These are phyloP conservation scores for Ogataea wickerhamii DNA, from an alignment of 805 yeast species.

Conservation along the genomic window DNA sequence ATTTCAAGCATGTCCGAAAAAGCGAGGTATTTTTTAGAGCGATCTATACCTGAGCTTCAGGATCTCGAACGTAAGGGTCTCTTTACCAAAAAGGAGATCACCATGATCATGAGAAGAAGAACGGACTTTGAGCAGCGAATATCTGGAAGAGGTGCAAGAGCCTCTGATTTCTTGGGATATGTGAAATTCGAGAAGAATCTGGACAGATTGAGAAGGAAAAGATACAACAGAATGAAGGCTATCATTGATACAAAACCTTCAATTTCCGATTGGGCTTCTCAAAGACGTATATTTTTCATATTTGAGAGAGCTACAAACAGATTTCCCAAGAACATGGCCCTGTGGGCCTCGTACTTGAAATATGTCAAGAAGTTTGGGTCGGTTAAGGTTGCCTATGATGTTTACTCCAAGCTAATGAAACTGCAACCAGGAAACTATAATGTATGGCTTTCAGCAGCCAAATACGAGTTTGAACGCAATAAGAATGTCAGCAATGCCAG, in stretches of 20 bases:
- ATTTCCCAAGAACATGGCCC: conserved; percentile 68
- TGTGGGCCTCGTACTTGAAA: conserved; percentile 77
- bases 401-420: conserved; percentile 73
- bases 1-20: conserved; percentile 37
- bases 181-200: conserved; percentile 76
- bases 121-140: conserved; percentile 94
- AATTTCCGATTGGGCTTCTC: conserved; percentile 83
- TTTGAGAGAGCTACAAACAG: conserved; percentile 78
- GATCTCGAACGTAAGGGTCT: conserved; percentile 79
- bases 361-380: conserved; percentile 67
- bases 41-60: conserved; percentile 86
- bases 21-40: conserved; percentile 53
- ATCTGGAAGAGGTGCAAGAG: conserved; percentile 74
- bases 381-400: conserved; percentile 66
- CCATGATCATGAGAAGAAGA: conserved; percentile 83
- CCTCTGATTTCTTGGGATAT: conserved; percentile 74
- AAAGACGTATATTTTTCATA: conserved; percentile 73
- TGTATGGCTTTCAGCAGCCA: conserved; percentile 94
- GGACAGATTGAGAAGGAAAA: conserved; percentile 70
- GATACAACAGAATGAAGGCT: conserved; percentile 58
- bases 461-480: conserved; percentile 85
- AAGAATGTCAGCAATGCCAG: conserved; percentile 89
- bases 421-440: conserved; percentile 88
- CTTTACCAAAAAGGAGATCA: conserved; percentile 78
- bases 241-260: conserved; percentile 59